Evolutionary conservation across 1,284 basidiomycete species (phyloP).

Genomic region (Ustilago xerochloae): DNA sequence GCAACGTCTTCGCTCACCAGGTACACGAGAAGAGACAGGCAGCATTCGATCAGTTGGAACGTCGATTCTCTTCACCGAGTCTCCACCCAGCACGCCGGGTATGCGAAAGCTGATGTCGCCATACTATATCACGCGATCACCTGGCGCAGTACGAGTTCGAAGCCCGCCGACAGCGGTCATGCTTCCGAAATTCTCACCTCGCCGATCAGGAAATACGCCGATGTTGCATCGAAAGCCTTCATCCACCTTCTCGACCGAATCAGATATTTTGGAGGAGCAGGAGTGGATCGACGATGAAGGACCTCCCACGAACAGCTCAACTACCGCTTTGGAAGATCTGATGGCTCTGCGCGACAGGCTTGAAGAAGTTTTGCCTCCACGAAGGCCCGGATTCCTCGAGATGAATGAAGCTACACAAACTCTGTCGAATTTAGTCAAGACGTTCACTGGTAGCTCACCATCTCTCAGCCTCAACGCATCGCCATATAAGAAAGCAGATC

Average conservation of each 20-base stretch:
- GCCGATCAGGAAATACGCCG: neutral
- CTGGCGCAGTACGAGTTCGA: constrained; percentile 5
- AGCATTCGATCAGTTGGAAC: constrained; percentile 42
- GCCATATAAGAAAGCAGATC: constrained; percentile 12
- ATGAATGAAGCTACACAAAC: constrained; percentile 36
- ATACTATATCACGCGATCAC: neutral
- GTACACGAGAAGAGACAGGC: constrained; percentile 15
- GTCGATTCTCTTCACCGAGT: constrained; percentile 34
- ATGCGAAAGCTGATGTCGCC: constrained; percentile 31
- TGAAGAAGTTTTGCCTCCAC: constrained; percentile 4
- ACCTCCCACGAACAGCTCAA: neutral
- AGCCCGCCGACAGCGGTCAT: constrained; percentile 21
- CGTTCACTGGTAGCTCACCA: constrained; percentile 19
- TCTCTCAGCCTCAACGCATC: constrained; percentile 23
- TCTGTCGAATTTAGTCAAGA: constrained; percentile 28
- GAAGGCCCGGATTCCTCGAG: constrained; percentile 35
- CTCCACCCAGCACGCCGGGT: constrained; percentile 21
- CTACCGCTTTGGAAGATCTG: neutral
- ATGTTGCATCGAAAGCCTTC: constrained; percentile 11
- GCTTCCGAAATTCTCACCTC: constrained; percentile 24
- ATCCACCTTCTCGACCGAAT: constrained; percentile 11
- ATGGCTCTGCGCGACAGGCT: constrained; percentile 1
- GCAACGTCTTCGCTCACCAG: constrained; percentile 17
- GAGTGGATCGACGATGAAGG: constrained; percentile 40
- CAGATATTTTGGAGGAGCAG: constrained; percentile 14